A percentile compares a stretch with the other conserved stretches of the same genome.
Evolutionary conservation across 768 basidiomycete genomes (phyloP).

Genomic region (Russula dissimulans): DNA sequence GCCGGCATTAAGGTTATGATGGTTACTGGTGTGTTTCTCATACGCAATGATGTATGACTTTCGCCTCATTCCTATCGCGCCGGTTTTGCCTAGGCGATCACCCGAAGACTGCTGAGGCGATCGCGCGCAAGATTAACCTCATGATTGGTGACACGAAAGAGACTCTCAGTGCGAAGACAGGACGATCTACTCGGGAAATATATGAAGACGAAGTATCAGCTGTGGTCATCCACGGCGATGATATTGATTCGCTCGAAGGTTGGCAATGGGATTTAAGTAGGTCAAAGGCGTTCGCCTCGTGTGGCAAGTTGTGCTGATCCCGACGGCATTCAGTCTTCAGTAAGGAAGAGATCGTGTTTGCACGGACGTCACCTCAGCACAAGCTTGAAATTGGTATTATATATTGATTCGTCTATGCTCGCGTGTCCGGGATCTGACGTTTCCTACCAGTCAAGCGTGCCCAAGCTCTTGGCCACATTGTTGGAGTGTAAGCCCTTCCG

Average conservation of each 20-base stretch:
- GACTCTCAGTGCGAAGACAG: constrained; percentile 47
- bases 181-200: constrained; percentile 44
- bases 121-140: constrained; percentile 63
- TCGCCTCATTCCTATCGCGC: neutral
- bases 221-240: constrained; percentile 59
- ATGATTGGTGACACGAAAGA: constrained; percentile 59
- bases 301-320: neutral
- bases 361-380: constrained; percentile 62
- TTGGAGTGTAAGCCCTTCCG: constrained; percentile 48
- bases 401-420: neutral
- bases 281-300: constrained; percentile 18
- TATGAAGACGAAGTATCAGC: constrained; percentile 63
- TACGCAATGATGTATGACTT: neutral
- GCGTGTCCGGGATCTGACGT: neutral
- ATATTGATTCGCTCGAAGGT: constrained; percentile 54
- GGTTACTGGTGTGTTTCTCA: constrained; percentile 45
- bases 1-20: constrained; percentile 73
- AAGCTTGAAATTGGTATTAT: constrained; percentile 59
- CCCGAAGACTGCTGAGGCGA: constrained; percentile 66
- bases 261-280: constrained; percentile 71
- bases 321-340: constrained; percentile 41
- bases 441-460: constrained; percentile 51
- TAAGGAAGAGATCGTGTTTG: constrained; percentile 64
- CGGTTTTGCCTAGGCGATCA: constrained; percentile 41
- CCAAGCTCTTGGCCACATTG: constrained; percentile 61